Evolutionary conservation across 257 asterid species (phyloP).

Genomic region (Fraxinus anomala): DNA sequence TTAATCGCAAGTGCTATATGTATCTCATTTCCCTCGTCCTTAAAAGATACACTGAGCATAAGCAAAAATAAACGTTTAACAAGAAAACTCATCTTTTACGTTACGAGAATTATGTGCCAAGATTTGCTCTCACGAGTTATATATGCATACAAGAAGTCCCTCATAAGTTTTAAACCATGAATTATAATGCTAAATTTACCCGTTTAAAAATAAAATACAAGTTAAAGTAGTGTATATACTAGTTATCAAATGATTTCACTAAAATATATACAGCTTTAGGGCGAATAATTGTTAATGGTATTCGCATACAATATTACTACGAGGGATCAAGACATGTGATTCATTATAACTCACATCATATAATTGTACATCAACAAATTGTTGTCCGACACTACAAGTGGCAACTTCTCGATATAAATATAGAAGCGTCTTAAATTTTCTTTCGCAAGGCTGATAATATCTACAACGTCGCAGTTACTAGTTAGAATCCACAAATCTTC

Average conservation of each 20-base stretch:
- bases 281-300: no score
- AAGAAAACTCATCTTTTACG: no score
- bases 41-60: no score
- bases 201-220: no score
- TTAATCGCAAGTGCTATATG: neutral
- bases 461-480: constrained; percentile 46
- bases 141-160: neutral
- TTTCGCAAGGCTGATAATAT: constrained; percentile 45
- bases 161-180: neutral
- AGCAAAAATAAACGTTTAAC: no score
- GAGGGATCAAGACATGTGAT: neutral
- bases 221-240: neutral
- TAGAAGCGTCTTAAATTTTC: constrained; percentile 54
- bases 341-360: constrained; percentile 36
- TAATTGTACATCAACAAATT: constrained; percentile 51
- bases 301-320: neutral
- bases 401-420: constrained; percentile 54
- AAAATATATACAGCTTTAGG: neutral
- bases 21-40: neutral
- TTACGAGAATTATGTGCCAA: no score
- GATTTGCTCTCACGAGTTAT: neutral
- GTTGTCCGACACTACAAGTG: constrained; percentile 38
- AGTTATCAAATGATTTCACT: neutral
- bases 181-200: neutral
- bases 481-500: constrained; percentile 64